These are phyloP conservation scores for Ustanciosporium gigantosporum DNA, from an alignment of 1,284 basidiomycete genomes.

Conservation along the genomic window DNA sequence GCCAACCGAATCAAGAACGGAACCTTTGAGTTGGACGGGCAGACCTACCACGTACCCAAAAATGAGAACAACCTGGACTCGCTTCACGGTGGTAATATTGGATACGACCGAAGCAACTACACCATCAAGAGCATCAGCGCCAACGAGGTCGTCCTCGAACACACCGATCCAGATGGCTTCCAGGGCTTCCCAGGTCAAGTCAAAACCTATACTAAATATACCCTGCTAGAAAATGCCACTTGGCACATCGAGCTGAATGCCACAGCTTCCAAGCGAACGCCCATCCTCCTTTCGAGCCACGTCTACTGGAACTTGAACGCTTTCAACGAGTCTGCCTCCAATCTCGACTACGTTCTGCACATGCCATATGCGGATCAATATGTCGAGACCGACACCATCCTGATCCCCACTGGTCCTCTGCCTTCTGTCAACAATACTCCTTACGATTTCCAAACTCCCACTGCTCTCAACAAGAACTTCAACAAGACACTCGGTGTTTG, in stretches of 20 bases:
- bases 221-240: conserved; percentile 21
- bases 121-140: conserved; percentile 22
- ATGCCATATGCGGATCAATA: conserved; percentile 51
- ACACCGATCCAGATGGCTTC: conserved; percentile 48
- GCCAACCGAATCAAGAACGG: conserved; percentile 58
- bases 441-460: conserved; percentile 42
- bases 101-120: conserved; percentile 50
- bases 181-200: conserved; percentile 55
- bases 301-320: conserved; percentile 57
- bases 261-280: conserved; percentile 35
- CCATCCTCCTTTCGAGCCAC: conserved; percentile 56
- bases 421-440: conserved; percentile 37
- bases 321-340: conserved; percentile 32
- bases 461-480: conserved; percentile 37
- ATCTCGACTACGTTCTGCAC: conserved; percentile 46
- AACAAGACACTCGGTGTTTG: conserved; percentile 47
- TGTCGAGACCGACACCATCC: conserved; percentile 37
- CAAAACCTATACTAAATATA: conserved; percentile 29
- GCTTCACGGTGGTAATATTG: conserved; percentile 55
- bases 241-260: conserved; percentile 48
- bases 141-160: conserved; percentile 37
- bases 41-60: conserved; percentile 33
- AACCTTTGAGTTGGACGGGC: conserved; percentile 45
- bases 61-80: conserved; percentile 43
- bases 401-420: conserved; percentile 48